Percentiles rank a stretch among this genome's conserved stretches.
Conservation (phyloP, 345 rosid genomes). For the Ailanthus altissimus region DNA sequence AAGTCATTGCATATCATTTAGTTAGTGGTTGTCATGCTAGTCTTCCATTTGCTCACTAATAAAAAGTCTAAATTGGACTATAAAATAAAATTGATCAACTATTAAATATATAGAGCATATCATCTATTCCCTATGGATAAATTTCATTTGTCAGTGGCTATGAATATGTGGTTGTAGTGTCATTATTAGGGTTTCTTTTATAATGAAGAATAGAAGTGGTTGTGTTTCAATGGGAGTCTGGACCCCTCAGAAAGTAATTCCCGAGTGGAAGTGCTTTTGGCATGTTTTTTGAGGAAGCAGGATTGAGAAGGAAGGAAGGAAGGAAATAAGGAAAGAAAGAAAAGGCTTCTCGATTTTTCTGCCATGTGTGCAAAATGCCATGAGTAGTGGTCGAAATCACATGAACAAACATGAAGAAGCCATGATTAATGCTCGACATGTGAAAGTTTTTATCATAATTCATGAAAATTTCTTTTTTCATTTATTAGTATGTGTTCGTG, state of each 20-base stretch:
- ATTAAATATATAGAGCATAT: not conserved
- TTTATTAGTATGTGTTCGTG: too few relatives aligned
- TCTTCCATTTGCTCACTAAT: not conserved
- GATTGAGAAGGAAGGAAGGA: too few relatives aligned
- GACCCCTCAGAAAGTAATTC: not conserved
- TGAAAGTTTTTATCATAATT: too few relatives aligned
- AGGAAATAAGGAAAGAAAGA: too few relatives aligned
- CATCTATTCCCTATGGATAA: too few relatives aligned
- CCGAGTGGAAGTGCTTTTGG: not conserved
- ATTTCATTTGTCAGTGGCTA: not conserved
- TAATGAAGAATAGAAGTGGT: not conserved
- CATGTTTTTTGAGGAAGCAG: not conserved
- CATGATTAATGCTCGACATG: too few relatives aligned
- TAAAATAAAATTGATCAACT: not conserved
- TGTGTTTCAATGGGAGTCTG: not conserved
- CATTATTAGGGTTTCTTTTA: not conserved
- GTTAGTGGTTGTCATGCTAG: constrained; percentile 21
- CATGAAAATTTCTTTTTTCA: too few relatives aligned
- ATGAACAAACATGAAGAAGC: too few relatives aligned
- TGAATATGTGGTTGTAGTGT: not conserved
- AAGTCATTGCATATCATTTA: not conserved
- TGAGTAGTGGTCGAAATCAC: too few relatives aligned
- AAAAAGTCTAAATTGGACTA: not conserved
- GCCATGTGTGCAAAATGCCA: too few relatives aligned
- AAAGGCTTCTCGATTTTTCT: not conserved